Conservation (phyloP, 495 filamentous ascomycete genomes). For the Penicillium subrubescens region DNA sequence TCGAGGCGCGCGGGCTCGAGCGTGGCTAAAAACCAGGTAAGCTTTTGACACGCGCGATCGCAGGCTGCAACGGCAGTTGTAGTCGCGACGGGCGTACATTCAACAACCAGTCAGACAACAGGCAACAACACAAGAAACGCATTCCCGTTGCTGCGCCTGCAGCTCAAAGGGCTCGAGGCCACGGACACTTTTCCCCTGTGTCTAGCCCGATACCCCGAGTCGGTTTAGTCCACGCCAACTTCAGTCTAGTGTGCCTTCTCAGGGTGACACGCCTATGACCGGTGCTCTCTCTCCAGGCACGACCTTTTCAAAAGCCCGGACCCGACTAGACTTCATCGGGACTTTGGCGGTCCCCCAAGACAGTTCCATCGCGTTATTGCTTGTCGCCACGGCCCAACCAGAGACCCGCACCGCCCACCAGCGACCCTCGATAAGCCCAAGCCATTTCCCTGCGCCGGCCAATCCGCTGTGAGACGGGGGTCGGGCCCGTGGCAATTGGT, state of each 20-base stretch:
- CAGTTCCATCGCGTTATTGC: not conserved
- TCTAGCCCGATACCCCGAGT: not conserved
- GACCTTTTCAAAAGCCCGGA: not conserved
- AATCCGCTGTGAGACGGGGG: constrained; percentile 20
- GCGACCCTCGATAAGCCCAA: constrained; percentile 31
- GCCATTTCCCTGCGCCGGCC: constrained; percentile 24
- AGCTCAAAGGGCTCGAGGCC: not conserved
- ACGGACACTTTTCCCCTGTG: not conserved
- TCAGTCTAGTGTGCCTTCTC: not conserved
- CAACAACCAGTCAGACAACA: not conserved
- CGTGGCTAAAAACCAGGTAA: constrained; percentile 1
- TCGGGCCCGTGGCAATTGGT: constrained; percentile 27
- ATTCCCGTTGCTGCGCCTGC: not conserved
- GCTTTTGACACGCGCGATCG: constrained; percentile 1
- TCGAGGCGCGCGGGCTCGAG: not conserved
- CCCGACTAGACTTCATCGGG: constrained; percentile 18
- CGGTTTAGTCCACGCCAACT: not conserved
- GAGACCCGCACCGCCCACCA: constrained; percentile 13
- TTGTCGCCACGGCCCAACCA: constrained; percentile 38
- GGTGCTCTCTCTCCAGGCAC: constrained; percentile 21
- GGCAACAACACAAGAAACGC: not conserved
- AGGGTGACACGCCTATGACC: constrained; percentile 24
- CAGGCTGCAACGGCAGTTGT: not conserved
- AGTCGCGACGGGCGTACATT: not conserved
- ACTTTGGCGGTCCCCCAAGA: constrained; percentile 11